Percentiles rank a stretch among this genome's conserved stretches.
Evolutionary conservation across 2,329 filamentous ascomycete genomes (phyloP).

Genomic region (Macrophomina tecta): DNA sequence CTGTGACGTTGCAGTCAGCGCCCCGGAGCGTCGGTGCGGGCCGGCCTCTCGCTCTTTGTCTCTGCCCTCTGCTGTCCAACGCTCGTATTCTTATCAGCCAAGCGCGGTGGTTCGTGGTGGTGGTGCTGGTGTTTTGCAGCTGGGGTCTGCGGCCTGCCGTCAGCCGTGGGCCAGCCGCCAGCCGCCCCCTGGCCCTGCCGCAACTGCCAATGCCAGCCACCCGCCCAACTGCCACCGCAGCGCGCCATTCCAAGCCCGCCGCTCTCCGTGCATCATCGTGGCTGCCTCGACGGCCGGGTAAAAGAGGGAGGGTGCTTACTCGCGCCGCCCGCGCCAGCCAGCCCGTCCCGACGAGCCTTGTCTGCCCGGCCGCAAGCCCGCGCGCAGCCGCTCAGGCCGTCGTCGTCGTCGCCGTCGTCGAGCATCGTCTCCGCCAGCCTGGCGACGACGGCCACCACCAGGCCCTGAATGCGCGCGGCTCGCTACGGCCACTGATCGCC

Average conservation of each 20-base stretch:
- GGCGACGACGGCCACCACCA: no score
- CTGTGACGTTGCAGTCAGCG: constrained; percentile 15
- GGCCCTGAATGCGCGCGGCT: not conserved
- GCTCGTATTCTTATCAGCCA: constrained; percentile 21
- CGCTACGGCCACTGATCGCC: not conserved
- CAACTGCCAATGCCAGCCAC: constrained; percentile 1
- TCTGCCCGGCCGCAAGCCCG: constrained; percentile 20
- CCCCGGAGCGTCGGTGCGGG: constrained; percentile 8
- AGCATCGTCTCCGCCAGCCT: no score
- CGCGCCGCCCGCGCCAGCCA: not conserved
- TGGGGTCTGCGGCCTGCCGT: not conserved
- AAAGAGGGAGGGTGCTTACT: constrained; percentile 6
- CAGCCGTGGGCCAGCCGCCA: not conserved
- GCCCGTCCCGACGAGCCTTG: not conserved
- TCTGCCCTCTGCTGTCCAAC: not conserved
- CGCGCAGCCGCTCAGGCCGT: not conserved
- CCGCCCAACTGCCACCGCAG: not conserved
- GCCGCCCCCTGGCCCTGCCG: not conserved
- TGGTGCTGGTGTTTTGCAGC: not conserved
- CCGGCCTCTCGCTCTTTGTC: not conserved
- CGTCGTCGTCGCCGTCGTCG: no score
- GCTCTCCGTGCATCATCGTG: not conserved
- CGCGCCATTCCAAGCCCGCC: not conserved
- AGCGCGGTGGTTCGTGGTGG: not conserved
- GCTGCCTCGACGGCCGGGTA: not conserved